Evolutionary conservation across 2,329 filamentous ascomycete genomes (phyloP).

Genomic region (Conoideocrella luteorostrata): DNA sequence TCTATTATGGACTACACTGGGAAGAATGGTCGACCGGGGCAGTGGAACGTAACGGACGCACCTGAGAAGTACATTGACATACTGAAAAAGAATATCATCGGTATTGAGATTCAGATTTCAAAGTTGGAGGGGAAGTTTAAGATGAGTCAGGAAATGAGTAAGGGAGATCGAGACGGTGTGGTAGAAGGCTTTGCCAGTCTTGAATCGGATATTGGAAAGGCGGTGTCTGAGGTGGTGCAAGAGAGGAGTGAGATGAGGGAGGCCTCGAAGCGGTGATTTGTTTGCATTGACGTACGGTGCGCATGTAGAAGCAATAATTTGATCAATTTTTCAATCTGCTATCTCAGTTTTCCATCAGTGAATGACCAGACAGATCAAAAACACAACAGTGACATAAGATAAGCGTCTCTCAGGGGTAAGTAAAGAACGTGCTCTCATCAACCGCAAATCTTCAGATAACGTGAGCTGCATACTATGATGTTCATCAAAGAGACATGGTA

Average conservation of each 20-base stretch:
- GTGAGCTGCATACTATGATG: neutral
- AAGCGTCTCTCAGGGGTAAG: too few relatives aligned
- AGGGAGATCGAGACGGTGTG: conserved; percentile 50
- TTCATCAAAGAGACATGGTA: too few relatives aligned
- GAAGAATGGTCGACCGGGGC: conserved; percentile 14
- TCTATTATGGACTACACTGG: conserved; percentile 50
- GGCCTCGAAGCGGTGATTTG: conserved; percentile 6
- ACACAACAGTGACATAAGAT: too few relatives aligned
- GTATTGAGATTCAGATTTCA: conserved; percentile 52
- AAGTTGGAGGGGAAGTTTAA: conserved; percentile 57
- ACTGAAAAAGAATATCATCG: conserved; percentile 52
- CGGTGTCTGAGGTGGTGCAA: conserved; percentile 26
- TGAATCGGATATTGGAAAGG: conserved; percentile 21
- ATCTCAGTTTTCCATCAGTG: too few relatives aligned
- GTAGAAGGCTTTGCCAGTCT: conserved; percentile 45
- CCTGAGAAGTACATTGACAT: conserved; percentile 46
- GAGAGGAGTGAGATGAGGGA: conserved; percentile 21
- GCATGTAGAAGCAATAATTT: too few relatives aligned
- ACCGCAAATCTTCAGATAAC: too few relatives aligned
- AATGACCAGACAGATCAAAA: too few relatives aligned
- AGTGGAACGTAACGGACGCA: conserved; percentile 55
- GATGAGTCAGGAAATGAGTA: conserved; percentile 56
- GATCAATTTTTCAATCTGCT: too few relatives aligned
- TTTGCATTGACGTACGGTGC: too few relatives aligned
- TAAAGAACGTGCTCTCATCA: too few relatives aligned